Conservation (phyloP, 345 rosid species). For the Microthlaspi erraticum region DNA sequence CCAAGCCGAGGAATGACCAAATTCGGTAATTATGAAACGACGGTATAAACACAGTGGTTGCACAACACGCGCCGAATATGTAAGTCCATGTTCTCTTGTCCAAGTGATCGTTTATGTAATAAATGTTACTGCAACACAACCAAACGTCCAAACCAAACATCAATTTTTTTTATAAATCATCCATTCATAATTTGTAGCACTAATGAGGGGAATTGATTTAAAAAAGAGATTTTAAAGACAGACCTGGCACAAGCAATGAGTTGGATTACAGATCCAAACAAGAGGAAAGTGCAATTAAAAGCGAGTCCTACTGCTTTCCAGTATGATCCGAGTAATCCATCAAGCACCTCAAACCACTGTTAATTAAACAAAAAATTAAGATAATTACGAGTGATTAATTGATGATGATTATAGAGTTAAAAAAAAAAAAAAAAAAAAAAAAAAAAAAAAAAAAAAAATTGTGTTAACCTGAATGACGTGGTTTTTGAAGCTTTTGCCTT, state of each 20-base stretch:
- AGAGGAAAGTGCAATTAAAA: constrained; percentile 96
- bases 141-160: too few relatives aligned
- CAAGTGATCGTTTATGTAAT: constrained; percentile 91
- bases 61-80: constrained; percentile 99
- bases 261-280: constrained; percentile 98
- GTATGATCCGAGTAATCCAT: constrained; percentile 88
- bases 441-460: too few relatives aligned
- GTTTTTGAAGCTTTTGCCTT: constrained; percentile 91
- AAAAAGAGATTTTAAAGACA: not conserved
- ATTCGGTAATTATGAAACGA: constrained; percentile 98
- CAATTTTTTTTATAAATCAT: constrained; percentile 10
- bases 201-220: constrained; percentile 3
- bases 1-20: constrained; percentile 98
- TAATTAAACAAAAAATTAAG: too few relatives aligned
- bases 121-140: constrained; percentile 93
- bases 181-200: not conserved
- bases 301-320: constrained; percentile 98
- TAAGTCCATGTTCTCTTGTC: constrained; percentile 99
- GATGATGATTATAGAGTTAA: too few relatives aligned
- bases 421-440: too few relatives aligned
- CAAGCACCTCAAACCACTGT: constrained; percentile 99
- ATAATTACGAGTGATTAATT: too few relatives aligned
- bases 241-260: constrained; percentile 98
- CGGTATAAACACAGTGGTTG: constrained; percentile 97
- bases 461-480: constrained; percentile 96